A percentile compares a stretch with the other conserved stretches of the same genome.
Evolutionary conservation across 2,329 filamentous ascomycete species (phyloP).

Genomic region (Stemphylium lycopersici): DNA sequence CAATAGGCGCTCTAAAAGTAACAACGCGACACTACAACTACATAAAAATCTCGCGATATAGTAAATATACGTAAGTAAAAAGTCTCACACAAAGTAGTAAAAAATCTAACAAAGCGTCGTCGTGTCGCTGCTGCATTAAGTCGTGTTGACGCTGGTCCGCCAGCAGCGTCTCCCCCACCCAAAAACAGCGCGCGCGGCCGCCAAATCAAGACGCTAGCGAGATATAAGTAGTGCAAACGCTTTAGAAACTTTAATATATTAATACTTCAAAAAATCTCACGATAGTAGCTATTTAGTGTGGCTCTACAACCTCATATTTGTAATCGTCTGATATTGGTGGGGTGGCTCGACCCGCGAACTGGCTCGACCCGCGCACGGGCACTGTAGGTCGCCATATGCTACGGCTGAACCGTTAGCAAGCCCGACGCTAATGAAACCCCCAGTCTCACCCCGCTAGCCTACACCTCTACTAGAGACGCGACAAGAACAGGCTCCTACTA

Average conservation of each 20-base stretch:
- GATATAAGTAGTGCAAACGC: too few relatives aligned
- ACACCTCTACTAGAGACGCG: neutral
- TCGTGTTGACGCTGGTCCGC: neutral
- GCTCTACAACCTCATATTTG: too few relatives aligned
- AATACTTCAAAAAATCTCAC: too few relatives aligned
- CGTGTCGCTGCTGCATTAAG: neutral
- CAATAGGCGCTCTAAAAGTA: constrained; percentile 4
- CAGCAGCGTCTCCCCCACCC: neutral
- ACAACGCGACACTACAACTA: neutral
- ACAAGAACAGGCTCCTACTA: constrained; percentile 3
- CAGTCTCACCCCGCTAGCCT: neutral
- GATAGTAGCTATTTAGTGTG: too few relatives aligned
- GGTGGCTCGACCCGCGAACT: too few relatives aligned
- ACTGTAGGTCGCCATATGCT: neutral
- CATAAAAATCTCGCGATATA: neutral
- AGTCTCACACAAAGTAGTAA: neutral
- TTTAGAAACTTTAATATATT: too few relatives aligned
- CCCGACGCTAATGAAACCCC: neutral
- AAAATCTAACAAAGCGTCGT: neutral
- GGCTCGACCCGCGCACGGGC: too few relatives aligned
- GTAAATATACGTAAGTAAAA: neutral
- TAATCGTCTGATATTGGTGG: too few relatives aligned
- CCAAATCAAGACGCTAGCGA: too few relatives aligned
- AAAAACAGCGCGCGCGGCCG: neutral
- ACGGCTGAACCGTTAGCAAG: neutral